phyloP scores from a whole-genome alignment of 208 protist genomes.

The Wallacemonas rigidus region DNA sequence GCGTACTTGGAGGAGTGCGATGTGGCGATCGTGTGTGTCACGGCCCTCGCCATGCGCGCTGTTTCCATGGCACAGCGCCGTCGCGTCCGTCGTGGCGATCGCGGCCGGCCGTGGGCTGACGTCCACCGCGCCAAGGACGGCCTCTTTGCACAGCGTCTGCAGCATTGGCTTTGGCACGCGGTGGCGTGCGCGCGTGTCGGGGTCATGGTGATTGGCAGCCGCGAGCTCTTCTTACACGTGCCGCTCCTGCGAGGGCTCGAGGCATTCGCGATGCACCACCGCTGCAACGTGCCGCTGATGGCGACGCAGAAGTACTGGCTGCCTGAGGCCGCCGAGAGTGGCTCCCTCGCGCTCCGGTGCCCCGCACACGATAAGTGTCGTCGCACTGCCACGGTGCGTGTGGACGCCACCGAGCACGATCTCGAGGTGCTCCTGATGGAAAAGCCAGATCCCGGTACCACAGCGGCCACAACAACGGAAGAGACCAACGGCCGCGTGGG shows the following conservation, averaged over 20 bases:
- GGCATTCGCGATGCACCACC: constrained; percentile 56
- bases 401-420: constrained; percentile 20
- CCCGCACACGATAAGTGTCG: constrained; percentile 74
- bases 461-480: neutral
- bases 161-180: constrained; percentile 78
- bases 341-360: constrained; percentile 67
- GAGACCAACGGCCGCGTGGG: constrained; percentile 14
- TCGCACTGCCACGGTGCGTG: constrained; percentile 50
- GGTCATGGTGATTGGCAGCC: constrained; percentile 66
- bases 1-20: constrained; percentile 49
- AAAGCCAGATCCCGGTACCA: neutral
- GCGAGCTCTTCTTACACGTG: constrained; percentile 61
- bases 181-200: constrained; percentile 54
- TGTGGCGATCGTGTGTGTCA: constrained; percentile 68
- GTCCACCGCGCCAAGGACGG: constrained; percentile 28
- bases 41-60: constrained; percentile 29
- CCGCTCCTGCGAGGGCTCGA: constrained; percentile 61
- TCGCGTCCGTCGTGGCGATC: constrained; percentile 9
- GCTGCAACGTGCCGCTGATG: constrained; percentile 27
- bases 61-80: constrained; percentile 6
- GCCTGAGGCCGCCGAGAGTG: constrained; percentile 43
- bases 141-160: constrained; percentile 57
- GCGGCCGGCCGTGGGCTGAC: constrained; percentile 33
- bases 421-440: constrained; percentile 19
- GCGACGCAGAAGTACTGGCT: constrained; percentile 66